Conservation (phyloP, 2,329 filamentous ascomycete species). For the Curvularia verruculosa region DNA sequence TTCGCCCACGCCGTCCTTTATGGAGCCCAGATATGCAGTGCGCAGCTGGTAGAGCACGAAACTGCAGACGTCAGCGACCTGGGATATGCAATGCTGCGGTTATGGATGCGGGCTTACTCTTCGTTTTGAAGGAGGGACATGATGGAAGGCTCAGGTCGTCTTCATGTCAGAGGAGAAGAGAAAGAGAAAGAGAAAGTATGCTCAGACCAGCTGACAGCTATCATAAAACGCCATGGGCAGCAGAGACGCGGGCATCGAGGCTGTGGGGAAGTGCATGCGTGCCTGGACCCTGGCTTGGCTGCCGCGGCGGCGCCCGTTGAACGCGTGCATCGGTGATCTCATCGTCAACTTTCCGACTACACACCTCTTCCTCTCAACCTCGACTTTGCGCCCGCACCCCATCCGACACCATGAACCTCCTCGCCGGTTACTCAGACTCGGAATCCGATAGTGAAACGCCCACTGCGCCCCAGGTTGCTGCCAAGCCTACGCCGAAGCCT, state of each 20-base stretch:
- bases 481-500: slow-evolving; percentile 59
- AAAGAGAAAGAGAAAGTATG: neutral
- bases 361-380: neutral
- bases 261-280: slow-evolving; percentile 19
- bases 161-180: slow-evolving; percentile 23
- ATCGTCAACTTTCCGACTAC: slow-evolving; percentile 16
- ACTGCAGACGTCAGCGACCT: slow-evolving; percentile 54
- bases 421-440: slow-evolving; percentile 85
- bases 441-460: slow-evolving; percentile 67
- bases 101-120: slow-evolving; percentile 44
- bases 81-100: slow-evolving; percentile 8
- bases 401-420: slow-evolving; percentile 62
- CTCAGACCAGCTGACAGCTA: slow-evolving; percentile 45
- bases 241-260: slow-evolving; percentile 4
- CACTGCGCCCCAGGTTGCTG: slow-evolving; percentile 41
- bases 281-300: slow-evolving; percentile 30
- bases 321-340: slow-evolving; percentile 22
- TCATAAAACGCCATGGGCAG: slow-evolving; percentile 18
- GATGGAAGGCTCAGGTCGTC: slow-evolving; percentile 21
- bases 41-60: slow-evolving; percentile 84
- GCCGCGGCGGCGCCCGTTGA: slow-evolving; percentile 24
- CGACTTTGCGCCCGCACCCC: neutral
- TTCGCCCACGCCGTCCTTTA: slow-evolving; percentile 84
- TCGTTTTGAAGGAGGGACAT: slow-evolving; percentile 56
- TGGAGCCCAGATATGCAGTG: slow-evolving; percentile 77